Conservation (phyloP, 768 basidiomycete species). For the Naganishia antarctica region DNA sequence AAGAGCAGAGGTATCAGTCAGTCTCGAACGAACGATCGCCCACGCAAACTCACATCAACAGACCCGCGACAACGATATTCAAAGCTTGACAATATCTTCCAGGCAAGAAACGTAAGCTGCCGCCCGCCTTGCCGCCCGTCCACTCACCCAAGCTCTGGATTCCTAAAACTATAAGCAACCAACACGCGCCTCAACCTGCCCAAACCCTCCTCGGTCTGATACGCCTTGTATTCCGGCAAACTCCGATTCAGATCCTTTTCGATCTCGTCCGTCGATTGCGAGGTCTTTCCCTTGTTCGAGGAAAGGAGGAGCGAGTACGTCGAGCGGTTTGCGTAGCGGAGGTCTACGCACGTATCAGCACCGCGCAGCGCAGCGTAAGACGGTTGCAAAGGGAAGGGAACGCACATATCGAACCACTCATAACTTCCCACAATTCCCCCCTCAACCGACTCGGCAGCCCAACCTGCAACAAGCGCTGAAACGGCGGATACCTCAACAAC, state of each 20-base stretch:
- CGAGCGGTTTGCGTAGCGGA: constrained; percentile 81
- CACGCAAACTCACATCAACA: constrained; percentile 43
- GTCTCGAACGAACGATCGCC: neutral
- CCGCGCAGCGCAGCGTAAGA: too few relatives aligned
- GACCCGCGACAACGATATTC: constrained; percentile 87
- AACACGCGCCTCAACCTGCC: constrained; percentile 76
- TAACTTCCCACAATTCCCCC: constrained; percentile 96
- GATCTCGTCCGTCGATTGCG: constrained; percentile 91
- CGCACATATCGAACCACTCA: constrained; percentile 78
- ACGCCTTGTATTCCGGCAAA: constrained; percentile 93
- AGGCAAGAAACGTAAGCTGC: neutral
- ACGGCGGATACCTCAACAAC: constrained; percentile 87
- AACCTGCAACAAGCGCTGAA: constrained; percentile 94
- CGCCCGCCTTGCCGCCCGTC: too few relatives aligned
- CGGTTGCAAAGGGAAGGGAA: constrained; percentile 2
- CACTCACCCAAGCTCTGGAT: constrained; percentile 55
- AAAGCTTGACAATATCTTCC: constrained; percentile 97
- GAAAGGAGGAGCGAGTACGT: constrained; percentile 69
- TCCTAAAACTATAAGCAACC: constrained; percentile 91
- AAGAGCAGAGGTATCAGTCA: neutral
- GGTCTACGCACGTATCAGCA: constrained; percentile 53
- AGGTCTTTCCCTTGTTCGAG: constrained; percentile 71
- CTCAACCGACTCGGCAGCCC: constrained; percentile 89
- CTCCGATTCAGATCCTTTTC: constrained; percentile 96
- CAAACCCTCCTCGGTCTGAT: constrained; percentile 85